Percentiles rank a stretch among this genome's conserved stretches.
Evolutionary conservation across 495 filamentous ascomycete genomes (phyloP).

Genomic region (Penicillium dipodomyicola): DNA sequence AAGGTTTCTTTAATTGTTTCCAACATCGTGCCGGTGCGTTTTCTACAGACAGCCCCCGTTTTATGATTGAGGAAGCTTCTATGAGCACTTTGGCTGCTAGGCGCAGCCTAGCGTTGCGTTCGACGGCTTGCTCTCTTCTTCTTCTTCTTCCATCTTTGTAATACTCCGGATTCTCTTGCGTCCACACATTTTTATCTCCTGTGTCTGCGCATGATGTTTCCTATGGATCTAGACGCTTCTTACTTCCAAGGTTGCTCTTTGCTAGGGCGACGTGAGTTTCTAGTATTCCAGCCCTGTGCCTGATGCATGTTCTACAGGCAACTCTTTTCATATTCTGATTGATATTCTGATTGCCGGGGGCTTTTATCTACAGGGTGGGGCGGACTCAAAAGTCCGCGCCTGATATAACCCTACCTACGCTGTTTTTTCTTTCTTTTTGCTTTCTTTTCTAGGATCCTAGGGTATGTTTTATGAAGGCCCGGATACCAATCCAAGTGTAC

Average conservation of each 20-base stretch:
- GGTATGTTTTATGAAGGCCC: not conserved
- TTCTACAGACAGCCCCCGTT: not conserved
- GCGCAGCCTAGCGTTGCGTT: not conserved
- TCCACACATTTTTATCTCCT: not conserved
- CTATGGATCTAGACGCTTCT: not conserved
- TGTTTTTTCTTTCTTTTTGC: not conserved
- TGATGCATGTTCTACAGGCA: not conserved
- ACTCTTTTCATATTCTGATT: not conserved
- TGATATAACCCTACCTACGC: not conserved
- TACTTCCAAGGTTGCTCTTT: not conserved
- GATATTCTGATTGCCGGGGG: not conserved
- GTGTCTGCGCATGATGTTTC: not conserved
- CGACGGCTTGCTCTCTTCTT: not conserved
- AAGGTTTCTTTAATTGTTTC: not conserved
- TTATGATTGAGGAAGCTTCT: not conserved
- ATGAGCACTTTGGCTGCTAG: not conserved
- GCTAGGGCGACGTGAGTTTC: not conserved
- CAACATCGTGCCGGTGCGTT: not conserved
- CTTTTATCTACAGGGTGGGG: not conserved
- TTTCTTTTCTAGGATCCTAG: not conserved
- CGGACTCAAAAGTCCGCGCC: not conserved
- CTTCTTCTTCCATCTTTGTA: not conserved
- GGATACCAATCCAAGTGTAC: not conserved
- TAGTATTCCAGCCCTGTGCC: not conserved
- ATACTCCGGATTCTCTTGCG: not conserved